phyloP scores from a whole-genome alignment of 768 basidiomycete species.

The Podaxis sp. region DNA sequence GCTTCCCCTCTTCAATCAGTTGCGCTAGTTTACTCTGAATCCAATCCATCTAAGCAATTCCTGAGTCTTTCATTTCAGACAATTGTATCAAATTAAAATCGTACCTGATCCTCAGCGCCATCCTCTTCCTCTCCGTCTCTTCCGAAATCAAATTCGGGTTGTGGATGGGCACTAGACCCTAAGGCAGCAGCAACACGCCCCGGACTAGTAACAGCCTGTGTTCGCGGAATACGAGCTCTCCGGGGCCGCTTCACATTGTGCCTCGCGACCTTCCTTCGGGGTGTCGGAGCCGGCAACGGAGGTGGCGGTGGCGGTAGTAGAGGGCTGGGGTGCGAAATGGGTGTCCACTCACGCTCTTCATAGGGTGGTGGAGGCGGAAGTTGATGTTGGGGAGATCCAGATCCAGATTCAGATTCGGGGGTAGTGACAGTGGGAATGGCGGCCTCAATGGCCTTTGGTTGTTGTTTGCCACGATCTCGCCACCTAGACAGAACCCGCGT shows the following conservation, averaged over 20 bases:
- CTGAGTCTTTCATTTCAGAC: neutral
- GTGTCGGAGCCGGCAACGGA: neutral
- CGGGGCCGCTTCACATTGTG: constrained; percentile 11
- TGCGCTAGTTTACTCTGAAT: constrained; percentile 67
- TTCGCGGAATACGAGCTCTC: constrained; percentile 11
- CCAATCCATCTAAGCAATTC: constrained; percentile 71
- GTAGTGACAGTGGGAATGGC: constrained; percentile 29
- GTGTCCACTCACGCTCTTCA: constrained; percentile 58
- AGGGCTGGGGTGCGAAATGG: constrained; percentile 27
- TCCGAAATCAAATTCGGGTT: constrained; percentile 46
- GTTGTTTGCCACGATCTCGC: constrained; percentile 71
- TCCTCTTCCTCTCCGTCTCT: constrained; percentile 30
- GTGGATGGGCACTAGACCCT: constrained; percentile 27
- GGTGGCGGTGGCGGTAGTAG: constrained; percentile 26
- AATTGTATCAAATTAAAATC: constrained; percentile 11
- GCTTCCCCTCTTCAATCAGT: constrained; percentile 79
- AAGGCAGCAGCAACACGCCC: constrained; percentile 18
- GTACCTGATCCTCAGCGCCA: constrained; percentile 43
- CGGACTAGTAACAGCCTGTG: constrained; percentile 12
- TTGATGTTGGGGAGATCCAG: constrained; percentile 5
- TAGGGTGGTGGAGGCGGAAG: constrained; percentile 65
- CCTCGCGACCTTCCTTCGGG: constrained; percentile 10
- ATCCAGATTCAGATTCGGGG: constrained; percentile 18
- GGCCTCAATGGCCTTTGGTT: constrained; percentile 20
- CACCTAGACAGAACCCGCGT: constrained; percentile 45